Base-by-base conservation (phyloP, 2,329 filamentous ascomycete species). In the Ascochyta pisi region DNA sequence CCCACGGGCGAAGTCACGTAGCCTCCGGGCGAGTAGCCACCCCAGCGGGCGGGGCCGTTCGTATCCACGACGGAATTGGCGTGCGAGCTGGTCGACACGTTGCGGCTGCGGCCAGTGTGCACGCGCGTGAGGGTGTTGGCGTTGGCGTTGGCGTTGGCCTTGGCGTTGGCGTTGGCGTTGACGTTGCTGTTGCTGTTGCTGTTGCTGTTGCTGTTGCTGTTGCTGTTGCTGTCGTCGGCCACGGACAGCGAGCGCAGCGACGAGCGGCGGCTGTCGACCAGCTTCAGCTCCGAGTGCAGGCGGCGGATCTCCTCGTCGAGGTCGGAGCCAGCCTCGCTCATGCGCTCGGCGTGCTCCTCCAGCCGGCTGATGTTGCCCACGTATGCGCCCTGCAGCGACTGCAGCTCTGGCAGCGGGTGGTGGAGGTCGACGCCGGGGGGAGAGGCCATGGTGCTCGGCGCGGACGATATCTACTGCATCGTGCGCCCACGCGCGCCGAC, bases 231-330 rank as follows among this genome's bases (percentile, higher is more conserved):
- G 45, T 62, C 61, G 29, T 63, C 54, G 3, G 43, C 45, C 22
- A 83, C 84, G 9, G 57, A 61, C 41, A 81, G 79, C 19, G 83
- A 85, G 40, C 85, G 79, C 45, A 87, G 79, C 8, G 86, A 89
- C 2, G 87, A 89, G 54, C 84, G 82, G 58, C 85, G 82, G 69
- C 86, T 90, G 69, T 90, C 89, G 69, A 81, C 85, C 63, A 86
- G 83, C 76, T 90, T 91, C 69, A 90, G 79, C 74, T 90, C 87
- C 58, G 86, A 81, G 74, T 91, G 87, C 62, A 91, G 81, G 68
- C 89, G 86, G 56, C 89, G 84, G 66, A 92, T 93, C 64, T 90
- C 89, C 78, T 90, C 86, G 66, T 89, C 89, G 68, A 92, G 89
- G 59, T 90, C 91, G 60, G 87, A 90, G 42, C 82, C 82, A 53